These are phyloP conservation scores for Aspergillus fumigatiaffinis DNA, from an alignment of 2,329 filamentous ascomycete genomes.

Conservation along the genomic window DNA sequence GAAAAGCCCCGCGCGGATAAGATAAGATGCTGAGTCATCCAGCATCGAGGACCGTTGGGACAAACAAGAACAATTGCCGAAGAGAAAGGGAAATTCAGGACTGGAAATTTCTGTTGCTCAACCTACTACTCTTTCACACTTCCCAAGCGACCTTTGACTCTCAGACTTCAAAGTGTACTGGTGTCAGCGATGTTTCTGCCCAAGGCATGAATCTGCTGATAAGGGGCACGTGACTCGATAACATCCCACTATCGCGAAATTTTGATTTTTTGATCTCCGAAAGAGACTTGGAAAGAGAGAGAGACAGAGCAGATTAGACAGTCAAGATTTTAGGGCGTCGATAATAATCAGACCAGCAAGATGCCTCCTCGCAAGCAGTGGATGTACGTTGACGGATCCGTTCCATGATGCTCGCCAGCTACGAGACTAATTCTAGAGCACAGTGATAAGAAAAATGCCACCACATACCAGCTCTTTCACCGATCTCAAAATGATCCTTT, in stretches of 20 bases:
- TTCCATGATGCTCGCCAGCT: not conserved
- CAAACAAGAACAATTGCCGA: not conserved
- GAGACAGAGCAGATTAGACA: not conserved
- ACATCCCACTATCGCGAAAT: slow-evolving; percentile 21
- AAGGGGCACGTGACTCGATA: slow-evolving; percentile 27
- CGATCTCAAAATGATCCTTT: slow-evolving; percentile 95
- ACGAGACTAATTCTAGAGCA: slow-evolving; percentile 3
- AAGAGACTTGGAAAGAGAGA: slow-evolving; percentile 1
- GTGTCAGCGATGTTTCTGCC: not conserved
- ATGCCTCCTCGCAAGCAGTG: slow-evolving; percentile 73
- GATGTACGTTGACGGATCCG: slow-evolving; percentile 53
- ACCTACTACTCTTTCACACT: not conserved
- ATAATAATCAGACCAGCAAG: slow-evolving; percentile 32
- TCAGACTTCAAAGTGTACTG: not conserved
- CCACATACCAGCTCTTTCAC: slow-evolving; percentile 91
- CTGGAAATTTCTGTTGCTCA: not conserved
- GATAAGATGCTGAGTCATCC: slow-evolving; percentile 27
- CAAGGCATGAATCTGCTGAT: slow-evolving; percentile 15
- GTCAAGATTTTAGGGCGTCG: not conserved
- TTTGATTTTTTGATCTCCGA: slow-evolving; percentile 14
- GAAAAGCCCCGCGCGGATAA: slow-evolving; percentile 20
- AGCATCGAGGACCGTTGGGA: not conserved
- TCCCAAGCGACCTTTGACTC: not conserved
- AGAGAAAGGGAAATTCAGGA: not conserved
- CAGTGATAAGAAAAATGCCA: slow-evolving; percentile 84